phyloP scores from a whole-genome alignment of 2,329 filamentous ascomycete genomes.

The Beauveria sp. region DNA sequence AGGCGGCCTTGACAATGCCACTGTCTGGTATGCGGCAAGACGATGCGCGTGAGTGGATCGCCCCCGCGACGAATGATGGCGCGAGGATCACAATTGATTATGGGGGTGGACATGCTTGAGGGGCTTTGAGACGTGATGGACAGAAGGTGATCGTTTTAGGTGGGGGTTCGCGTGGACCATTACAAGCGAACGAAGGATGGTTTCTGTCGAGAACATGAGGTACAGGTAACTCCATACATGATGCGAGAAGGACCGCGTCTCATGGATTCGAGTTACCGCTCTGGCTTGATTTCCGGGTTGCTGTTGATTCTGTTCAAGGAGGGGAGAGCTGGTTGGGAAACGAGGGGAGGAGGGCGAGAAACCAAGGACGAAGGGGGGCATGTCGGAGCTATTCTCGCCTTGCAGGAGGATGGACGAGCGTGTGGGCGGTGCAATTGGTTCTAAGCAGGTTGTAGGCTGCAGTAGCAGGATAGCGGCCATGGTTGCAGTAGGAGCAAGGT shows the following conservation, averaged over 20 bases:
- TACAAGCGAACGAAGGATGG: neutral
- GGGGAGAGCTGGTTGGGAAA: neutral
- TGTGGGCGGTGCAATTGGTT: neutral
- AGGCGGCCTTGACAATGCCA: neutral
- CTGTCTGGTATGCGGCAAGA: neutral
- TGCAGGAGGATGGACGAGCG: neutral
- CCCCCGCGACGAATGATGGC: neutral
- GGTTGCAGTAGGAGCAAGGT: neutral
- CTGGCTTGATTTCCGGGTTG: neutral
- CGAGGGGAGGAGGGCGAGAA: neutral
- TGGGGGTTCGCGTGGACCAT: neutral
- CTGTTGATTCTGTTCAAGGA: neutral
- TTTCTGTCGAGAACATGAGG: neutral
- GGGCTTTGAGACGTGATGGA: neutral
- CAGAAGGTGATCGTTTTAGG: neutral
- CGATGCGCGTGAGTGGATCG: constrained; percentile 2
- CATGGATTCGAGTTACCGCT: neutral
- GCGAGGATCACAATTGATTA: neutral
- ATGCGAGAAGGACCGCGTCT: neutral
- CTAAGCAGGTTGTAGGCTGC: neutral
- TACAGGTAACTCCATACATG: neutral
- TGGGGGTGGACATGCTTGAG: neutral
- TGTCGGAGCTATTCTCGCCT: neutral
- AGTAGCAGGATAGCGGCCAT: neutral
- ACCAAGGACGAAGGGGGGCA: neutral